These are phyloP conservation scores for Iberis pinnata DNA, from an alignment of 345 rosid genomes.

Conservation along the genomic window DNA sequence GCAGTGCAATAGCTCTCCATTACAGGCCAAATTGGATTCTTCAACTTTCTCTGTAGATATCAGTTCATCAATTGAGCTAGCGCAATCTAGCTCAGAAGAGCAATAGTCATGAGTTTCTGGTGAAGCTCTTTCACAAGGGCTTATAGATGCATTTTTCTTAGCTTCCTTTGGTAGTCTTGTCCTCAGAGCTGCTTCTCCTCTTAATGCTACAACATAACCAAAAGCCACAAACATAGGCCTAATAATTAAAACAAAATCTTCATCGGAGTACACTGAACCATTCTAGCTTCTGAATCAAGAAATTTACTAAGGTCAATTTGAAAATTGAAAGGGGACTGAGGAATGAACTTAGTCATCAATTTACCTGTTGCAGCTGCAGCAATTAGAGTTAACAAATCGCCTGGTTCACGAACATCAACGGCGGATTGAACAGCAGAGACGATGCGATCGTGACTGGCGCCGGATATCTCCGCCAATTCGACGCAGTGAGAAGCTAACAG, in stretches of 20 bases:
- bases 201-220: slow-evolving; percentile 52
- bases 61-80: slow-evolving; percentile 13
- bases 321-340: too few species aligned
- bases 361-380: slow-evolving; percentile 98
- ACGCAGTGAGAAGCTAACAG: slow-evolving; percentile 84
- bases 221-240: neutral
- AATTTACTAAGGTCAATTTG: too few species aligned
- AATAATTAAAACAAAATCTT: too few species aligned
- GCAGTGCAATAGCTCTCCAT: slow-evolving; percentile 66
- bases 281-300: too few species aligned
- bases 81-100: slow-evolving; percentile 23
- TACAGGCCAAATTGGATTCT: slow-evolving; percentile 42
- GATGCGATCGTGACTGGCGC: slow-evolving; percentile 67
- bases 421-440: slow-evolving; percentile 71
- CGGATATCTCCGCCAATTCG: slow-evolving; percentile 70
- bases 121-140: slow-evolving; percentile 59
- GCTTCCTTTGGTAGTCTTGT: slow-evolving; percentile 82
- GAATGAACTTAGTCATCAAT: too few species aligned
- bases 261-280: too few species aligned
- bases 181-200: slow-evolving; percentile 85
- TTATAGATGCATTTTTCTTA: slow-evolving; percentile 72
- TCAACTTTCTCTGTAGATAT: slow-evolving; percentile 16
- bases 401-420: slow-evolving; percentile 64
- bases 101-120: slow-evolving; percentile 38
- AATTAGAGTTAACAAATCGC: slow-evolving; percentile 84